These are phyloP conservation scores for Xylaria sp. DNA, from an alignment of 2,329 filamentous ascomycete genomes.

Conservation along the genomic window DNA sequence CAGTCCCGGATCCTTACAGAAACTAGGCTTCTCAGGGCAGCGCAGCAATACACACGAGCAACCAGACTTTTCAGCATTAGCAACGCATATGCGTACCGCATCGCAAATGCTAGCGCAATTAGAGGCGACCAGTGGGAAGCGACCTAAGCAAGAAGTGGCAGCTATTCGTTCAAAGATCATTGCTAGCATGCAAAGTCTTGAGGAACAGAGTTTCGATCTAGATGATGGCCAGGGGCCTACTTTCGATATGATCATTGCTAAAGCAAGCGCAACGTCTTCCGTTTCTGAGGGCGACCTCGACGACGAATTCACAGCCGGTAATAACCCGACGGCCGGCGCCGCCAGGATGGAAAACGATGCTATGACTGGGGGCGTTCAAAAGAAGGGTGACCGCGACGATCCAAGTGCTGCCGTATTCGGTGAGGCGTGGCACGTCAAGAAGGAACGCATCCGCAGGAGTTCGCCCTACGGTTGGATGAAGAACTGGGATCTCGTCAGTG, in stretches of 20 bases:
- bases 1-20: slow-evolving; percentile 66
- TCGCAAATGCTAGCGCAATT: slow-evolving; percentile 87
- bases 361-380: slow-evolving; percentile 82
- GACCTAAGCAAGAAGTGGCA: slow-evolving; percentile 79
- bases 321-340: slow-evolving; percentile 74
- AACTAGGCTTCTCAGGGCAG: slow-evolving; percentile 63
- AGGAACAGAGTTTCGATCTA: slow-evolving; percentile 81
- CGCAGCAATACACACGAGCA: slow-evolving; percentile 67
- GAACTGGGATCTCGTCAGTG: slow-evolving; percentile 86
- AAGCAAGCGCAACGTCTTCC: slow-evolving; percentile 59
- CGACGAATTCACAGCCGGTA: slow-evolving; percentile 52
- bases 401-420: slow-evolving; percentile 86
- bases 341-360: slow-evolving; percentile 89
- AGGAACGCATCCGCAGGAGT: slow-evolving; percentile 80
- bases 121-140: slow-evolving; percentile 79
- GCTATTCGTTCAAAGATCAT: slow-evolving; percentile 87
- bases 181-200: slow-evolving; percentile 85
- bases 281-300: slow-evolving; percentile 47
- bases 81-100: slow-evolving; percentile 85
- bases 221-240: slow-evolving; percentile 76
- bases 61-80: slow-evolving; percentile 80
- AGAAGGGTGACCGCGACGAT: slow-evolving; percentile 82
- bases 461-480: slow-evolving; percentile 89
- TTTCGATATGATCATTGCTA: slow-evolving; percentile 83
- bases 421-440: slow-evolving; percentile 84